A percentile compares a stretch with the other conserved stretches of the same genome.
Evolutionary conservation across 805 yeast species (phyloP).

Genomic region (Ogataea angusta): DNA sequence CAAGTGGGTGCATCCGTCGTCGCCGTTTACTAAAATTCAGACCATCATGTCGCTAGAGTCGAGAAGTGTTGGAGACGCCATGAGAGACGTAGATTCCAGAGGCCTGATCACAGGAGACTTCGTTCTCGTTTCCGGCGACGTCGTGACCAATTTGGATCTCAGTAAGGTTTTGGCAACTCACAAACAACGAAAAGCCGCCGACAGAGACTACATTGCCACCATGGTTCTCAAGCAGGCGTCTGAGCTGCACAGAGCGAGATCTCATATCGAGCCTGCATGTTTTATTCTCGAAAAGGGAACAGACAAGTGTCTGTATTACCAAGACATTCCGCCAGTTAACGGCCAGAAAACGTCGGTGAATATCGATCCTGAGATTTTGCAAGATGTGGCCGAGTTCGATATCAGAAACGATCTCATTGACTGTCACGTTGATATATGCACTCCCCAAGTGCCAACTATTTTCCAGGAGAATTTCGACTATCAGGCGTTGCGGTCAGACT

Average conservation of each 20-base stretch:
- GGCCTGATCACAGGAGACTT: conserved; percentile 91
- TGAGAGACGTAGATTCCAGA: conserved; percentile 91
- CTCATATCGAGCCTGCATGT: conserved; percentile 77
- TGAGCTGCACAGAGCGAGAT: conserved; percentile 80
- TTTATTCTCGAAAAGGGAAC: conserved; percentile 75
- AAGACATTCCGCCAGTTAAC: conserved; percentile 59
- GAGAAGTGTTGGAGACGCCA: conserved; percentile 92
- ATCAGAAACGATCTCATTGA: conserved; percentile 92
- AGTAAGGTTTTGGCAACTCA: conserved; percentile 71
- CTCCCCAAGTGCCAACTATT: conserved; percentile 91
- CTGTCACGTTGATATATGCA: conserved; percentile 93
- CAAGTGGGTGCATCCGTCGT: conserved; percentile 63
- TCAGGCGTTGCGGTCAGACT: conserved; percentile 80
- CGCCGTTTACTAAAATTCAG: conserved; percentile 76
- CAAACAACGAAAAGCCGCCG: conserved; percentile 62
- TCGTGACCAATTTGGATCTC: conserved; percentile 87
- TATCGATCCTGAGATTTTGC: conserved; percentile 82
- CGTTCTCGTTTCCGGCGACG: conserved; percentile 87
- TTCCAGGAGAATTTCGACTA: conserved; percentile 97
- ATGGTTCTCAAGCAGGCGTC: conserved; percentile 88
- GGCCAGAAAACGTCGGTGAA: conserved; percentile 50
- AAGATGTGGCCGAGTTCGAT: conserved; percentile 68
- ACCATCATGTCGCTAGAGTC: conserved; percentile 84
- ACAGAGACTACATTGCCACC: conserved; percentile 89
- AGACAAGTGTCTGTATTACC: conserved; percentile 79